Percentiles rank a stretch among this genome's conserved stretches.
These are phyloP conservation scores for Suillus clintonianus DNA, from an alignment of 768 basidiomycete species.

Conservation along the genomic window DNA sequence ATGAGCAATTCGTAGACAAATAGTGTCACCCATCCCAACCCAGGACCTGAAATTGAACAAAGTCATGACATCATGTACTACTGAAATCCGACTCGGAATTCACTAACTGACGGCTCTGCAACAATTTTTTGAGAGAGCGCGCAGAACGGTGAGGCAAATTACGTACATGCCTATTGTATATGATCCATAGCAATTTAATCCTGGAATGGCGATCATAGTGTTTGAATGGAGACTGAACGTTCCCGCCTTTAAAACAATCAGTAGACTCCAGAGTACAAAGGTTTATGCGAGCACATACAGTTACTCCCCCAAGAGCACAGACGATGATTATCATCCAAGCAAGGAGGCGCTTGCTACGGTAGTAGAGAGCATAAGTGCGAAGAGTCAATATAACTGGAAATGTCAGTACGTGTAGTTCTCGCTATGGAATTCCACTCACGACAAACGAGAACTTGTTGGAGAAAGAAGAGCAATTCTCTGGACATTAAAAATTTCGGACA, in stretches of 20 bases:
- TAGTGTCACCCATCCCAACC: slow-evolving; percentile 52
- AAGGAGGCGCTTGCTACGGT: slow-evolving; percentile 41
- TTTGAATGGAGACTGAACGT: not conserved
- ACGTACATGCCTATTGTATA: not conserved
- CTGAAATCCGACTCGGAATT: not conserved
- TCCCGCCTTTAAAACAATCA: not conserved
- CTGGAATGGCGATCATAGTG: not conserved
- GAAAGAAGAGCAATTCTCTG: slow-evolving; percentile 43
- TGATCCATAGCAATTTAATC: not conserved
- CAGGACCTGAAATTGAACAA: slow-evolving; percentile 20
- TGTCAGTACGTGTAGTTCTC: not conserved
- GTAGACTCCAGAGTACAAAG: not conserved
- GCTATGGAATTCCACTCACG: slow-evolving; percentile 32
- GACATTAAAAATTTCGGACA: slow-evolving; percentile 40
- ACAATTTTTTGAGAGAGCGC: not conserved
- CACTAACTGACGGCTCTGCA: not conserved
- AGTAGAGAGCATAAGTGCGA: slow-evolving; percentile 55
- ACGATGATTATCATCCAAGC: slow-evolving; percentile 36
- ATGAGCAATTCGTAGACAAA: slow-evolving; percentile 51
- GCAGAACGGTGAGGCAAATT: not conserved
- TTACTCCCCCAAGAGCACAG: slow-evolving; percentile 29
- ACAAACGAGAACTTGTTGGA: slow-evolving; percentile 48
- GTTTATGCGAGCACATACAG: slow-evolving; percentile 35
- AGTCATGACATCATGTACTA: not conserved
- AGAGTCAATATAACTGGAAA: slow-evolving; percentile 43